Evolutionary conservation across 2,329 filamentous ascomycete genomes (phyloP).

Genomic region (Apiospora aurea): DNA sequence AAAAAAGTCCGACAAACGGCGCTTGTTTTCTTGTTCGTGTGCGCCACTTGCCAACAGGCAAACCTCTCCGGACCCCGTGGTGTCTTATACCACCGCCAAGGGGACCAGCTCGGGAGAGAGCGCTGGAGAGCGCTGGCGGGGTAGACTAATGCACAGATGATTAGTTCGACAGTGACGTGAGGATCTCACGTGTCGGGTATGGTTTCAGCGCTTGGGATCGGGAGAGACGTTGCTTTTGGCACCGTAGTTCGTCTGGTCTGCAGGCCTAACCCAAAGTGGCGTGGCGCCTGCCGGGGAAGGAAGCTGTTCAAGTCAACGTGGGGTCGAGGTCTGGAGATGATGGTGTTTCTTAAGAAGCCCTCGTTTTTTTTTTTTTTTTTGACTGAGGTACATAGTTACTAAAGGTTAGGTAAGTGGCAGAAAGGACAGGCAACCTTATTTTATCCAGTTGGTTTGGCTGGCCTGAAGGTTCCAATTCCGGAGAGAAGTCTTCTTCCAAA

Average conservation of each 20-base stretch:
- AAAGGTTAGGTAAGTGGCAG: no score
- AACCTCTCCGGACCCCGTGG: neutral
- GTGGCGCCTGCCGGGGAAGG: no score
- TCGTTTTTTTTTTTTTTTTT: no score
- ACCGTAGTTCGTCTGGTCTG: neutral
- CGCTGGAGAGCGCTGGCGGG: neutral
- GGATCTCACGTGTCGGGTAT: constrained; percentile 1
- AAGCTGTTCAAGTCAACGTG: no score
- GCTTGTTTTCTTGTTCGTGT: constrained; percentile 3
- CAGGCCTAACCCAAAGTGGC: no score
- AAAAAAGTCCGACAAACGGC: neutral
- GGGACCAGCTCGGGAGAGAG: no score
- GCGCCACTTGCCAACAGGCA: neutral
- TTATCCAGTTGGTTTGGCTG: neutral
- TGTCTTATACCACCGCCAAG: constrained; percentile 7
- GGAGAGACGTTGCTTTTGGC: constrained; percentile 1
- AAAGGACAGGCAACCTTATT: neutral
- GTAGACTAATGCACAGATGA: neutral
- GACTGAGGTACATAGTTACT: no score
- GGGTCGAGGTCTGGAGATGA: no score
- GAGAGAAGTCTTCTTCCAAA: neutral
- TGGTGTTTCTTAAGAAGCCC: no score
- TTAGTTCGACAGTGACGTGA: constrained; percentile 3
- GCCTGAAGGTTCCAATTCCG: neutral
- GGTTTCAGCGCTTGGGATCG: neutral